Conservation (phyloP, 352 stramenopile species). For the Thalassiosira sp. region DNA sequence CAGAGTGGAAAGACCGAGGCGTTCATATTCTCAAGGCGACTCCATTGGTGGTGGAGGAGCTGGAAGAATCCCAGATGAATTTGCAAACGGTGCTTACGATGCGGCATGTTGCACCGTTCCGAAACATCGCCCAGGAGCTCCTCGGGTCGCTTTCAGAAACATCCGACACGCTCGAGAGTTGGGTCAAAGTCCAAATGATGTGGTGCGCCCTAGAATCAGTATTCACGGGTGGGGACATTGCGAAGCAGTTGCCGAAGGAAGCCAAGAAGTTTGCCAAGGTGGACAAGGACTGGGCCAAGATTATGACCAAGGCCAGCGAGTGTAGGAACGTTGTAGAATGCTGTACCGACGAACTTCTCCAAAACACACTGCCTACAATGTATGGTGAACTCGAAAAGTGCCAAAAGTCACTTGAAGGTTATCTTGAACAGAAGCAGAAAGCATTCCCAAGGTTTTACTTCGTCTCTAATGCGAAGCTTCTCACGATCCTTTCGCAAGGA, state of each 20-base stretch:
- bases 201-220: conserved; percentile 98
- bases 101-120: conserved; percentile 95
- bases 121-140: conserved; percentile 92
- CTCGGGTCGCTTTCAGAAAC: conserved; percentile 94
- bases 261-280: conserved; percentile 98
- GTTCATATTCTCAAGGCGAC: conserved; percentile 95
- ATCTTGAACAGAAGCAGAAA: conserved; percentile 98
- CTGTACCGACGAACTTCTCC: conserved; percentile 95
- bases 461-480: conserved; percentile 94
- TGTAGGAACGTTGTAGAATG: conserved; percentile 81
- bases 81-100: conserved; percentile 98
- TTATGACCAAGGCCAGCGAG: conserved; percentile 91
- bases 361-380: conserved; percentile 94
- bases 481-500: conserved; percentile 97
- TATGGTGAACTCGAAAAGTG: conserved; percentile 98
- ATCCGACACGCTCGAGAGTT: conserved; percentile 95
- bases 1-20: conserved; percentile 90
- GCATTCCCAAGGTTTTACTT: conserved; percentile 99
- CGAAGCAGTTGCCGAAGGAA: conserved; percentile 98
- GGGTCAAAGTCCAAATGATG: conserved; percentile 96
- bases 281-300: conserved; percentile 98
- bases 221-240: conserved; percentile 98
- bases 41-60: conserved; percentile 93
- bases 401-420: conserved; percentile 97
- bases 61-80: conserved; percentile 98